These are phyloP conservation scores for Saccharomycopsis sp. DNA, from an alignment of 805 yeast species.

Conservation along the genomic window DNA sequence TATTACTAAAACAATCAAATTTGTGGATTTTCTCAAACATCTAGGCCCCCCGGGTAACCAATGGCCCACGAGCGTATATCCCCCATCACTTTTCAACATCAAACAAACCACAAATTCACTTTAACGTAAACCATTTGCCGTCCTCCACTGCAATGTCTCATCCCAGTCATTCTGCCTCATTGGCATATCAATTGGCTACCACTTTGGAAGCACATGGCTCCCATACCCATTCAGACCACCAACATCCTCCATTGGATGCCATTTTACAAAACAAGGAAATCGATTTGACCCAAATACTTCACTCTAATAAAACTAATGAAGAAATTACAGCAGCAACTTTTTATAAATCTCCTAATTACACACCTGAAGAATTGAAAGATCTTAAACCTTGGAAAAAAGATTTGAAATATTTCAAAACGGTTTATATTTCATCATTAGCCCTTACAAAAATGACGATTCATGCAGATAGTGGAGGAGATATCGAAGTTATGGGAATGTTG, in stretches of 20 bases:
- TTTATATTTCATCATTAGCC: constrained; percentile 61
- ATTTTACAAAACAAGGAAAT: background rate
- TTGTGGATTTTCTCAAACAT: too few species aligned
- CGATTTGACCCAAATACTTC: background rate
- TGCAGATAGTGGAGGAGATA: constrained; percentile 73
- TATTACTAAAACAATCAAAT: too few species aligned
- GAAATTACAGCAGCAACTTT: constrained; percentile 7
- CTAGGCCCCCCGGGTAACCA: too few species aligned
- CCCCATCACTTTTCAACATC: too few species aligned
- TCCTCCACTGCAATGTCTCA: too few species aligned
- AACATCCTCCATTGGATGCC: background rate
- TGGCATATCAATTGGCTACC: background rate
- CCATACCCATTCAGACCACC: background rate
- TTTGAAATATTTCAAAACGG: constrained; percentile 50
- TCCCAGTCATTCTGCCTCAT: too few species aligned
- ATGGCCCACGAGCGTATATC: too few species aligned
- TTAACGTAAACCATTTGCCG: too few species aligned
- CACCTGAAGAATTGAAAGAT: background rate
- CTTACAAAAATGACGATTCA: constrained; percentile 67
- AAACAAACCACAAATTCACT: too few species aligned
- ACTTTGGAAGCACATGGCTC: too few species aligned
- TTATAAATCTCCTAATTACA: constrained; percentile 12
- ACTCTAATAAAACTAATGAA: background rate
- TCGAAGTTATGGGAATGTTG: constrained; percentile 94
- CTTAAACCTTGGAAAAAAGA: constrained; percentile 46